Base-by-base conservation (phyloP, 495 filamentous ascomycete species). In the Clohesyomyces aquaticus region DNA sequence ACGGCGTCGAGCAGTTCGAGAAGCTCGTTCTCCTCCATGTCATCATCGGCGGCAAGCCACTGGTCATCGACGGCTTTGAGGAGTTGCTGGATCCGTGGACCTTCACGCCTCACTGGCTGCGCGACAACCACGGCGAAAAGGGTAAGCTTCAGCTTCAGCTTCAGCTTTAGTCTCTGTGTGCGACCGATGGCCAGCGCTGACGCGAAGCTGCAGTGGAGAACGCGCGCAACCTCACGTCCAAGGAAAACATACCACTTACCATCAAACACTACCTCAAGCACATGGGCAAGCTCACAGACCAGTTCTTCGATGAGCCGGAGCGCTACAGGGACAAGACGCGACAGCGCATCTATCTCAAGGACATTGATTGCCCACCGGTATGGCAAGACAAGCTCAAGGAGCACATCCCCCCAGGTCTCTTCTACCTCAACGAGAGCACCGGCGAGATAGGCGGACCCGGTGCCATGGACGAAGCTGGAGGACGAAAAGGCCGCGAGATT, bases 341-440 rank as follows among this genome's bases (percentile, higher is more conserved):
- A 14, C 94, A 98, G 69, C 85, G 94, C 12, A 82, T 97, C 2
- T 98, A 98, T 73, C 75, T 96, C 58, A 98, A 98, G 68, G 93
- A 98, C 71, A 95, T 98, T 63, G 93, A 98, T 70, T 96, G 91
- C 71, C 93, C 93, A 0, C 75, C 79, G 0, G 82, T 90, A 46
- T 98, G 94, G 94, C 84, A 86, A 25, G 80, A 93, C 18, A 84
- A 88, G 52, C 78, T 98, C 8, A 84, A 85, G 65, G 84, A 87
- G 28, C 74, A 91, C 21, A 88, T 98, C 10, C 93, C 94, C 0
- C 83, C 85, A 0, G 80, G 77, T 23, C 77, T 97, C 0, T 96
- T 90, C 75, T 98, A 98, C 70, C 78, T 94, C 43, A 96, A 96
- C 65, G 87, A 92, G 21, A 86, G 83, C 50, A 85, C 88, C 1